Evolutionary conservation across 768 basidiomycete genomes (phyloP).

Genomic region (Lentinula aciculospora): DNA sequence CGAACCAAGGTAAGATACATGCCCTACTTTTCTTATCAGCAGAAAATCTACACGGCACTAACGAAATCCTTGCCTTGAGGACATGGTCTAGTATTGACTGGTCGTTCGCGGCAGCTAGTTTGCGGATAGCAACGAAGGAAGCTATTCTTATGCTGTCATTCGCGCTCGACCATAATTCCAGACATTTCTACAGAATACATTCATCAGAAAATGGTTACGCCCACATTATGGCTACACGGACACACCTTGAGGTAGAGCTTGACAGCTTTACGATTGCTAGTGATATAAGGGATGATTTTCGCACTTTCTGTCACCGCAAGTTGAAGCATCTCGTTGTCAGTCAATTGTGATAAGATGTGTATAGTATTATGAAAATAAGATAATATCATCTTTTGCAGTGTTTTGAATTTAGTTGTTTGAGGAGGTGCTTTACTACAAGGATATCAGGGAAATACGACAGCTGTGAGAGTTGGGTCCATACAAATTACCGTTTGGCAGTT

Average conservation of each 20-base stretch:
- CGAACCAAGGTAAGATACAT: constrained; percentile 87
- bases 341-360: constrained; percentile 71
- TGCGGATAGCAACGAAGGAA: constrained; percentile 80
- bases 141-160: constrained; percentile 80
- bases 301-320: constrained; percentile 80
- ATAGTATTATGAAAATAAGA: constrained; percentile 88
- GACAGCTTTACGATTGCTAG: constrained; percentile 77
- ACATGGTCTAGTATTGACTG: constrained; percentile 79
- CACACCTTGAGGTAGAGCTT: constrained; percentile 82
- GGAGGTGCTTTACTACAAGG: constrained; percentile 73
- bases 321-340: constrained; percentile 57
- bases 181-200: constrained; percentile 51
- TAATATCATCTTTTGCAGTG: constrained; percentile 80
- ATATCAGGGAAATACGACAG: constrained; percentile 7
- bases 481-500: constrained; percentile 79
- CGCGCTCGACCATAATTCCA: constrained; percentile 79
- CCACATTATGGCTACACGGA: neutral
- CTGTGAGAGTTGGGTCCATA: constrained; percentile 30
- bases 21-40: constrained; percentile 45
- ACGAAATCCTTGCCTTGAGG: constrained; percentile 58
- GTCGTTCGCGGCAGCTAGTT: constrained; percentile 72
- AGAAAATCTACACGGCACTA: neutral
- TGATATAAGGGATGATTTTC: constrained; percentile 86
- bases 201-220: constrained; percentile 4
- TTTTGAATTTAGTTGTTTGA: constrained; percentile 75